Base-by-base conservation (phyloP, 345 rosid genomes). In the Boechera divaricarpa region DNA sequence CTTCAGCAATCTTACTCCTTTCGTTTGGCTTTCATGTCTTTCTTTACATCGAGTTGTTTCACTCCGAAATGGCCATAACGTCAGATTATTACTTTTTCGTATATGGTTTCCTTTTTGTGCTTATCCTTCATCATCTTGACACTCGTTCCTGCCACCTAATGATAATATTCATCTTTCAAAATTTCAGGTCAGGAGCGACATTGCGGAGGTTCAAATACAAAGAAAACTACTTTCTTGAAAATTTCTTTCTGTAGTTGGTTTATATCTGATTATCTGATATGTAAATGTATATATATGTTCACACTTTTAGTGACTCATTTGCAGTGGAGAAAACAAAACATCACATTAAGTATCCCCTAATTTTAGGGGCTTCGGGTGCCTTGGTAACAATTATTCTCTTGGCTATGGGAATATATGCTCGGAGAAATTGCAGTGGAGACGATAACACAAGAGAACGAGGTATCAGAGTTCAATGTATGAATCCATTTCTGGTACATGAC, bases 391-490 rank as follows among this genome's bases (percentile, higher is more conserved):
- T 75, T 36, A 38, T 21, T 39, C 36, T 76, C 13, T 39, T 78
- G 61, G 54, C 69, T 44, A 53, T 83, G 33, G 80, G 78, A 21
- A 42, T 78, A 67, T 71, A 81, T 75, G 81, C 59, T 81, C 21
- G 82, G 84, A 80, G 21, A 36, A 38, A 45, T 28, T 61, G 67
- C 38, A 44, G 5, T 44, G 18, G 67, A 55, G 66, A 55, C 65
- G 38, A 74, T 0, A 68, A 49, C 35, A 56, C 39, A 6, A 63
- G 67, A 16, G 48, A 60, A 57, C 35, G 11, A 54, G 73, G 69
- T 57, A 59, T 16, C 48, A 44, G 1, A 64, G n/a, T 29, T 47
- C 45, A 29, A 10, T 15, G 9, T 54, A 21, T 51, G 62, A 15
- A 35, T 24, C n/a, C 10, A 68, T 68, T 2, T 4, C 26, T 29